These are phyloP conservation scores for Magnolia kwangsiensis DNA, from an alignment of 164 flowering plant genomes.

Conservation along the genomic window DNA sequence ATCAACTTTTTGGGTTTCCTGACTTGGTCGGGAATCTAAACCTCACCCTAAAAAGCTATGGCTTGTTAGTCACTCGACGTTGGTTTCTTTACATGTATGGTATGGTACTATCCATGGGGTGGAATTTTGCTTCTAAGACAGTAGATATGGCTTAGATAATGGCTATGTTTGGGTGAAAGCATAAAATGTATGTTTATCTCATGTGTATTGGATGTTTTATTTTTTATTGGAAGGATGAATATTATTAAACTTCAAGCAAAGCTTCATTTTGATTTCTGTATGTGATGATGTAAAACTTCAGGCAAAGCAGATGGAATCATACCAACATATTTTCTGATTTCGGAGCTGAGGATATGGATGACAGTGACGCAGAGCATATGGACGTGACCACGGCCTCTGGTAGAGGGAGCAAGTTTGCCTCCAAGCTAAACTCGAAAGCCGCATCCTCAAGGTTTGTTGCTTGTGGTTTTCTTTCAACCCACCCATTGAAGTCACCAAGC, in stretches of 20 bases:
- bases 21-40: too few species aligned
- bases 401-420: conserved; percentile 37
- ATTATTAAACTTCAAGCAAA: not conserved
- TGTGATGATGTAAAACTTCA: conserved; percentile 27
- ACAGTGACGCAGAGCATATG: conserved; percentile 50
- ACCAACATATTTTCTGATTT: conserved; percentile 88
- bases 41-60: too few species aligned
- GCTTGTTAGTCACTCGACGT: too few species aligned
- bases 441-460: conserved; percentile 51
- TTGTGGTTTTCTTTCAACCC: not conserved
- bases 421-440: conserved; percentile 43
- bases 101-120: too few species aligned
- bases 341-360: conserved; percentile 54
- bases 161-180: too few species aligned
- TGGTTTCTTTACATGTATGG: too few species aligned
- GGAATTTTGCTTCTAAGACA: too few species aligned
- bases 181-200: too few species aligned
- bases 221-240: too few species aligned
- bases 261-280: not conserved
- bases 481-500: not conserved
- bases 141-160: too few species aligned
- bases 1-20: too few species aligned
- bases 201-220: too few species aligned
- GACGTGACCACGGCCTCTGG: conserved; percentile 36
- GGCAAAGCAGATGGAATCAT: conserved; percentile 92